Evolutionary conservation across 192 early-diverging fungal genomes (phyloP).

Genomic region (Coemansia sp.): DNA sequence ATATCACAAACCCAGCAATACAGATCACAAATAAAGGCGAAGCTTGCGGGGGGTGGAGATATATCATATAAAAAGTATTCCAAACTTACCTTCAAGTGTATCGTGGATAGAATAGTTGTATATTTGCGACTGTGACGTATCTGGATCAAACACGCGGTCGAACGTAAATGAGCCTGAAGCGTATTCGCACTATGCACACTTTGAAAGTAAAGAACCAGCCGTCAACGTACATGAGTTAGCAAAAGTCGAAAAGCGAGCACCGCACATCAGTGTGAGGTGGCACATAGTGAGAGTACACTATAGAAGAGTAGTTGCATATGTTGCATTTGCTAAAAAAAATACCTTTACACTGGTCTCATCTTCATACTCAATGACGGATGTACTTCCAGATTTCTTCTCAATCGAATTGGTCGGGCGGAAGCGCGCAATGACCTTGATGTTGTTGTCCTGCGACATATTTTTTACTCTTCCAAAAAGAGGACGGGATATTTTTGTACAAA

Average conservation of each 20-base stretch:
- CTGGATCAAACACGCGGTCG: slow-evolving; percentile 87
- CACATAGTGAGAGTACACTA: not conserved
- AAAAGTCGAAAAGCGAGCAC: not conserved
- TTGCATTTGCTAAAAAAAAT: slow-evolving; percentile 6
- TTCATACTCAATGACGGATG: slow-evolving; percentile 76
- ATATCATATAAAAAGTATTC: not conserved
- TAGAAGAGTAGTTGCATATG: not conserved
- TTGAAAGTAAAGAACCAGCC: slow-evolving; percentile 20
- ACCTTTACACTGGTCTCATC: slow-evolving; percentile 60
- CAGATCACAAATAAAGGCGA: not conserved
- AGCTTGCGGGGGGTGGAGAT: not conserved
- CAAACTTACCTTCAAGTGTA: slow-evolving; percentile 82
- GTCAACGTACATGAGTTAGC: not conserved
- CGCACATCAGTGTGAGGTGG: not conserved
- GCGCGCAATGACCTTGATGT: slow-evolving; percentile 96
- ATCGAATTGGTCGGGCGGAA: slow-evolving; percentile 94
- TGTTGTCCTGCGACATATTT: slow-evolving; percentile 67
- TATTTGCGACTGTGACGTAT: slow-evolving; percentile 78
- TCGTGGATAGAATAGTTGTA: slow-evolving; percentile 90
- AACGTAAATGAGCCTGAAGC: slow-evolving; percentile 80
- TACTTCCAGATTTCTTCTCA: slow-evolving; percentile 89
- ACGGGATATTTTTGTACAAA: not conserved
- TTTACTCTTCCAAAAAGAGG: not conserved
- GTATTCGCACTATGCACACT: slow-evolving; percentile 54
- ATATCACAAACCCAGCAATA: not conserved